phyloP scores from a whole-genome alignment of 106 monocot species.

The Acorus gramineus region DNA sequence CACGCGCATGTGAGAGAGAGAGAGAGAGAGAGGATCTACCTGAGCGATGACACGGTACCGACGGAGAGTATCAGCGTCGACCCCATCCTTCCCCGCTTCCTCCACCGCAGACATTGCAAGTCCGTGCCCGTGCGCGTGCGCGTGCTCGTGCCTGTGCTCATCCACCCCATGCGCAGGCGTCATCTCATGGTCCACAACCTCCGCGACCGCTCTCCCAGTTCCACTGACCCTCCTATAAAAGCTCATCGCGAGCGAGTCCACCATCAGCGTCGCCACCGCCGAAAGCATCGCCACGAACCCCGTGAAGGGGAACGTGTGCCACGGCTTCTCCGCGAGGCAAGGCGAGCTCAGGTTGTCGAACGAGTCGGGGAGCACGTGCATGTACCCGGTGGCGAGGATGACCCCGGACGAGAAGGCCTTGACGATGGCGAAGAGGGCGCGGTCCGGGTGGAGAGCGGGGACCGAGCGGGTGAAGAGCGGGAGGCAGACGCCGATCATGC shows the following conservation, averaged over 20 bases:
- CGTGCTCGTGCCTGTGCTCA: constrained; percentile 37
- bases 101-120: constrained; percentile 1
- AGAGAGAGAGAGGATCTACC: constrained; percentile 8
- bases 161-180: constrained; percentile 6
- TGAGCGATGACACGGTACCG: constrained; percentile 45
- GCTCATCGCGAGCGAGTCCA: constrained; percentile 51
- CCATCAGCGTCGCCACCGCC: constrained; percentile 56
- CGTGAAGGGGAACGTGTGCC: constrained; percentile 54
- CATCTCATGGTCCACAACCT: constrained; percentile 3
- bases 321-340: constrained; percentile 42
- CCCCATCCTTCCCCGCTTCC: constrained; percentile 9
- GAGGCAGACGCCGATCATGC: constrained; percentile 51
- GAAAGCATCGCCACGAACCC: constrained; percentile 62
- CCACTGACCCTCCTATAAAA: constrained; percentile 42
- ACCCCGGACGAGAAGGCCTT: constrained; percentile 77
- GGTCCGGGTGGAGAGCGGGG: constrained; percentile 45
- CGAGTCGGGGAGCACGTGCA: constrained; percentile 67
- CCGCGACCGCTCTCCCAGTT: constrained; percentile 31
- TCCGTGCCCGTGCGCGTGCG: constrained; percentile 45
- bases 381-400: constrained; percentile 62
- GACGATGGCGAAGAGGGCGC: constrained; percentile 40
- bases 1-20: no score
- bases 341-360: constrained; percentile 40
- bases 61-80: constrained; percentile 26
- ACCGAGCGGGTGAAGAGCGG: constrained; percentile 43